phyloP scores from a whole-genome alignment of 75 land plant species.

The Adiantum capillusveneris region DNA sequence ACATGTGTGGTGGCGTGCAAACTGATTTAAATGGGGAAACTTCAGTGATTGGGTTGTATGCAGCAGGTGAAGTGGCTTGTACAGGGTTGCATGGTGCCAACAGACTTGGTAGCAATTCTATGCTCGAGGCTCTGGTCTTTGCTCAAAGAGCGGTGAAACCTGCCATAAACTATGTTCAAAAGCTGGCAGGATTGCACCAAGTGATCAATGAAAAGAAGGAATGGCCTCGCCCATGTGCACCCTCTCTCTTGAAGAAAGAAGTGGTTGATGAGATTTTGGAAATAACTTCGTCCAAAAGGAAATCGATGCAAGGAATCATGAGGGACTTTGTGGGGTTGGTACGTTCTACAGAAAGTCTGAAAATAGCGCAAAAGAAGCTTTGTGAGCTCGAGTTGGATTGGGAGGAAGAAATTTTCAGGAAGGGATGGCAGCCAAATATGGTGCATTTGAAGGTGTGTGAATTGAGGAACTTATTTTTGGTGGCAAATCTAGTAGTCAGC shows the following conservation, averaged over 20 bases:
- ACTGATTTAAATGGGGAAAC: conserved; percentile 95
- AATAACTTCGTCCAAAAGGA: conserved; percentile 46
- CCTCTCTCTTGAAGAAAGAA: conserved; percentile 16
- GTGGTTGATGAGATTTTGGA: conserved; percentile 18
- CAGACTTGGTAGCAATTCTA: conserved; percentile 94
- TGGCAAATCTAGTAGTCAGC: conserved; percentile 78
- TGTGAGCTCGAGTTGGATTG: conserved; percentile 62
- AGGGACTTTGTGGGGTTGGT: conserved; percentile 96
- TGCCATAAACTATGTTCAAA: conserved; percentile 49
- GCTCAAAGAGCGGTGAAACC: conserved; percentile 93
- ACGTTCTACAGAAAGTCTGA: conserved; percentile 67
- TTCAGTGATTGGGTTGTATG: conserved; percentile 74
- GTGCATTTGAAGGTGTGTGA: conserved; percentile 86
- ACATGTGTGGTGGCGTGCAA: conserved; percentile 99
- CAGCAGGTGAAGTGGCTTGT: conserved; percentile 99
- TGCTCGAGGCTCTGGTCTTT: conserved; percentile 94
- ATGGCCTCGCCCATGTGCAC: conserved; percentile 60
- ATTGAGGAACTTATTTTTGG: conserved; percentile 88
- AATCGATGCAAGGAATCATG: conserved; percentile 74
- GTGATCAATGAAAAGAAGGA: conserved; percentile 23
- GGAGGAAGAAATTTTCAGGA: conserved; percentile 64
- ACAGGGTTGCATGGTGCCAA: conserved; percentile 99
- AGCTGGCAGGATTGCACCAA: conserved; percentile 15
- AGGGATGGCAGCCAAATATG: conserved; percentile 85
- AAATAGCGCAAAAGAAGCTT: conserved; percentile 61